phyloP scores from a whole-genome alignment of 768 basidiomycete species.

The Phylloporus sp. region DNA sequence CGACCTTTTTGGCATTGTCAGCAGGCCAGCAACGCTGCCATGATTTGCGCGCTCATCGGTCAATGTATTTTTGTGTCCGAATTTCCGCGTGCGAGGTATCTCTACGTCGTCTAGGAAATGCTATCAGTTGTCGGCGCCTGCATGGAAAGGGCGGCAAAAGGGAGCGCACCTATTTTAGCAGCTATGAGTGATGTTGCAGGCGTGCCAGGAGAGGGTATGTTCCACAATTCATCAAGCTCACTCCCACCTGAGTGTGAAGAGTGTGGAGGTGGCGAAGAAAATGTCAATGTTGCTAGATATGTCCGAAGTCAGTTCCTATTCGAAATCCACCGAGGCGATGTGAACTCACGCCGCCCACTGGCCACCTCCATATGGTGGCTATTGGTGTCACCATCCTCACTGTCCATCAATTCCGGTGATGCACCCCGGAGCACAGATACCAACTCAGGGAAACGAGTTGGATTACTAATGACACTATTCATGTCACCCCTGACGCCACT shows the following conservation, averaged over 20 bases:
- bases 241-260: slow-evolving; percentile 36
- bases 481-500: background rate
- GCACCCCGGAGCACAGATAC: slow-evolving; percentile 22
- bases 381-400: slow-evolving; percentile 43
- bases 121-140: slow-evolving; percentile 2
- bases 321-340: background rate
- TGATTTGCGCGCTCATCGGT: slow-evolving; percentile 1
- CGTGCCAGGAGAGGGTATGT: slow-evolving; percentile 45
- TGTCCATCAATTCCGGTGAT: slow-evolving; percentile 28
- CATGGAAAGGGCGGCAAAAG: background rate
- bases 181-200: slow-evolving; percentile 37
- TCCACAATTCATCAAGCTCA: slow-evolving; percentile 51
- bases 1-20: slow-evolving; percentile 19
- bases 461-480: slow-evolving; percentile 3
- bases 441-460: slow-evolving; percentile 25
- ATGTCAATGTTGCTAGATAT: slow-evolving; percentile 32
- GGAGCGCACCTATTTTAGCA: slow-evolving; percentile 48
- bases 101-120: slow-evolving; percentile 42
- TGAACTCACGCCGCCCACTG: slow-evolving; percentile 59
- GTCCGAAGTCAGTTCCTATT: slow-evolving; percentile 4
- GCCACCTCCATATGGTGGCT: slow-evolving; percentile 53
- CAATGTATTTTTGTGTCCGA: slow-evolving; percentile 33
- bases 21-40: slow-evolving; percentile 6
- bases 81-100: slow-evolving; percentile 49
- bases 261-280: slow-evolving; percentile 39